These are phyloP conservation scores for Alternaria viburni DNA, from an alignment of 2,329 filamentous ascomycete genomes.

Conservation along the genomic window DNA sequence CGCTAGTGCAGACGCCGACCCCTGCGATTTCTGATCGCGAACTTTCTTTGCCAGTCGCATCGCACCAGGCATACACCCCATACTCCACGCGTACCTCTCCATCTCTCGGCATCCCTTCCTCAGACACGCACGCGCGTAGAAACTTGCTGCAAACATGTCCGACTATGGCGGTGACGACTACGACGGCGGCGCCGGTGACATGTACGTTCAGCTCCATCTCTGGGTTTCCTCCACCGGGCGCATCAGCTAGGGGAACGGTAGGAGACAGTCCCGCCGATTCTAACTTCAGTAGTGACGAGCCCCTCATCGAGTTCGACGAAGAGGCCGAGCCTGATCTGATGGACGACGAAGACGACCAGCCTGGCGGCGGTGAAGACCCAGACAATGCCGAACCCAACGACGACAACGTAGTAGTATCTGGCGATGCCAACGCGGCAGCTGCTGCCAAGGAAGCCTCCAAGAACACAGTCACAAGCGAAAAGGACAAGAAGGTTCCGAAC, in stretches of 20 bases:
- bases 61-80: constrained; percentile 12
- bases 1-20: constrained; percentile 21
- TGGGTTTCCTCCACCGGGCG: constrained; percentile 3
- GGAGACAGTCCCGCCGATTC: constrained; percentile 4
- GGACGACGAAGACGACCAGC: constrained; percentile 64
- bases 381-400: constrained; percentile 41
- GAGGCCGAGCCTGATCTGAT: constrained; percentile 71
- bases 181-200: constrained; percentile 38
- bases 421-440: constrained; percentile 60
- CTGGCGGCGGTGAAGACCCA: constrained; percentile 41
- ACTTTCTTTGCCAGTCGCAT: constrained; percentile 20
- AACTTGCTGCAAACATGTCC: constrained; percentile 46
- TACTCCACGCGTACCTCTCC: background rate
- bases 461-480: constrained; percentile 64
- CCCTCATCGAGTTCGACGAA: constrained; percentile 59
- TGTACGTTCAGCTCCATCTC: constrained; percentile 28
- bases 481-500: constrained; percentile 87
- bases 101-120: background rate
- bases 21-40: constrained; percentile 23
- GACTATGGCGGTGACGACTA: constrained; percentile 55
- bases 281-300: constrained; percentile 42
- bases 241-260: background rate
- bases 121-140: background rate
- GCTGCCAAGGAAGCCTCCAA: constrained; percentile 50
- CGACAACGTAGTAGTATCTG: constrained; percentile 55